These are phyloP conservation scores for Lyophyllum semitale DNA, from an alignment of 768 basidiomycete genomes.

Conservation along the genomic window DNA sequence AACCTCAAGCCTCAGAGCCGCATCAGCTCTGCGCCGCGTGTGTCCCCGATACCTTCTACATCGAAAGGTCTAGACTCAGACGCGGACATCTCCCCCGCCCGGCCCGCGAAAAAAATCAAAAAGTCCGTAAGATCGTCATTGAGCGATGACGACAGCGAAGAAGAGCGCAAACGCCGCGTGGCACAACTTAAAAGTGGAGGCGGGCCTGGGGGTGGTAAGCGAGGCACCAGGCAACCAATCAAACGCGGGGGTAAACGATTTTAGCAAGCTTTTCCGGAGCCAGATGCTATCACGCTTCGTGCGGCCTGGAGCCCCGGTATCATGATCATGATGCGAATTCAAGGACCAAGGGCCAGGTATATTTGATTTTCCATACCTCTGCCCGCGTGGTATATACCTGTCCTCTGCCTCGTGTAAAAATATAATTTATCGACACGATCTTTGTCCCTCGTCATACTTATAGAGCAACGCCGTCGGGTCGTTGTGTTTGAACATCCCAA, in stretches of 20 bases:
- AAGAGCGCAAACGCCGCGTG: slow-evolving; percentile 44
- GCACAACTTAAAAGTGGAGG: slow-evolving; percentile 42
- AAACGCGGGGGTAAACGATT: slow-evolving; percentile 78
- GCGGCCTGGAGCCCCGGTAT: neutral
- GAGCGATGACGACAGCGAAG: slow-evolving; percentile 63
- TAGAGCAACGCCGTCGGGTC: neutral
- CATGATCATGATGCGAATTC: neutral
- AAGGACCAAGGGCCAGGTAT: neutral
- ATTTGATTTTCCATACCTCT: neutral
- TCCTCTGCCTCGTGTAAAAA: neutral
- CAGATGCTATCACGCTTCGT: neutral
- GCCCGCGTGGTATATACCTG: neutral
- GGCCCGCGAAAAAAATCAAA: slow-evolving; percentile 54
- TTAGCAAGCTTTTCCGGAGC: slow-evolving; percentile 32
- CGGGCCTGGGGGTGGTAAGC: slow-evolving; percentile 30
- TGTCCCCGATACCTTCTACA: slow-evolving; percentile 10
- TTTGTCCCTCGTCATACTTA: neutral
- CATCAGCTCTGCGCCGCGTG: slow-evolving; percentile 8
- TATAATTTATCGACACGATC: neutral
- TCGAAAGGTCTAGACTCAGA: slow-evolving; percentile 35
- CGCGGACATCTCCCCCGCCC: slow-evolving; percentile 54
- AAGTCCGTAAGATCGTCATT: slow-evolving; percentile 33
- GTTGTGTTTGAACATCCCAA: neutral
- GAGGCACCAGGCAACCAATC: slow-evolving; percentile 71
- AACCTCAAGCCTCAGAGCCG: slow-evolving; percentile 2